Conservation (phyloP, 805 yeast species). For the Candida railenensis region DNA sequence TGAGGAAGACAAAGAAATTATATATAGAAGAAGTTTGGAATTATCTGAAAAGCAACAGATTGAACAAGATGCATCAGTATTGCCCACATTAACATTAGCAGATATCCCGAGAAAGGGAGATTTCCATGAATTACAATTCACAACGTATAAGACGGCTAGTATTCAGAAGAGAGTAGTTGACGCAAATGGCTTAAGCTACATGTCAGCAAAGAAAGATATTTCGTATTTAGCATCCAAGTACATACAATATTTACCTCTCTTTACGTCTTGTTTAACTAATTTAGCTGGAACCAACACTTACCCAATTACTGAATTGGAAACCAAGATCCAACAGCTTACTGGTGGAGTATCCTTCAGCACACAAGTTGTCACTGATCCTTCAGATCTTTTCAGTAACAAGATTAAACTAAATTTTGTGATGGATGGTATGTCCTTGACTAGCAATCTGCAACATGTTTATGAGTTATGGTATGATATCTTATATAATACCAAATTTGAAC, state of each 20-base stretch:
- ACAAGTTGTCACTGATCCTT: constrained; percentile 56
- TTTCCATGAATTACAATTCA: constrained; percentile 24
- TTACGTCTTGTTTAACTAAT: constrained; percentile 75
- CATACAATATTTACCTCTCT: constrained; percentile 71
- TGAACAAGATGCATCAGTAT: constrained; percentile 69
- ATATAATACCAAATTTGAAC: constrained; percentile 63
- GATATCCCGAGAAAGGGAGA: constrained; percentile 70
- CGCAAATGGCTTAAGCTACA: constrained; percentile 80
- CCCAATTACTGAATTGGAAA: constrained; percentile 78
- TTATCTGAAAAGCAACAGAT: constrained; percentile 64
- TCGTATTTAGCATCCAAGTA: constrained; percentile 58
- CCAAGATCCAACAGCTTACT: constrained; percentile 74
- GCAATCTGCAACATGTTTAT: constrained; percentile 59
- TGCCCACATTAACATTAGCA: constrained; percentile 72
- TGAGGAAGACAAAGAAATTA: constrained; percentile 54
- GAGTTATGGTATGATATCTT: constrained; percentile 71
- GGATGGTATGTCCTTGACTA: constrained; percentile 68
- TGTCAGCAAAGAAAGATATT: constrained; percentile 64
- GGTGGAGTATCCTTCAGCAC: constrained; percentile 79
- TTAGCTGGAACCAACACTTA: constrained; percentile 74
- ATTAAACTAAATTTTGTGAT: constrained; percentile 56
- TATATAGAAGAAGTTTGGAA: constrained; percentile 58
- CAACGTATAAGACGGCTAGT: constrained; percentile 28
- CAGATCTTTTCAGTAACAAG: constrained; percentile 31
- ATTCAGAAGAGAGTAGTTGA: constrained; percentile 55